Percentiles rank a stretch among this genome's conserved stretches.
Evolutionary conservation across 495 filamentous ascomycete genomes (phyloP).

Genomic region (Hypoxylon lienhwacheense): DNA sequence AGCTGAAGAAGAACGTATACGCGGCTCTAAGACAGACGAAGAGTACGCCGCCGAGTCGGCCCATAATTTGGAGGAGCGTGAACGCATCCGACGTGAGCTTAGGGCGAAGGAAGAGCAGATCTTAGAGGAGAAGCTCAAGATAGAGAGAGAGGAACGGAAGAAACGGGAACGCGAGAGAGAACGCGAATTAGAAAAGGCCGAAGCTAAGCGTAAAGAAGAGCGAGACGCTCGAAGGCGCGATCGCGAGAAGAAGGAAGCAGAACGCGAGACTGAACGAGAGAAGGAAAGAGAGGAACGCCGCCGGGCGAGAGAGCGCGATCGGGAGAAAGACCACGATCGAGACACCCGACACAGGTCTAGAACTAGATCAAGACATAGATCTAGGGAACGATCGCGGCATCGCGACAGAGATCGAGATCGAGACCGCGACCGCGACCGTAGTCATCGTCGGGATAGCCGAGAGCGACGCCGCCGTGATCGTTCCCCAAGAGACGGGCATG

Average conservation of each 20-base stretch:
- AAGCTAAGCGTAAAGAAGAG: conserved; percentile 60
- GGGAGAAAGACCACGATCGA: conserved; percentile 40
- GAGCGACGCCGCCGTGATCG: conserved; percentile 39
- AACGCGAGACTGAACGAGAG: conserved; percentile 58
- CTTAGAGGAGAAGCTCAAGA: conserved; percentile 67
- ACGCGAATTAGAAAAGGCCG: conserved; percentile 60
- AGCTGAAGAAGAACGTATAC: conserved; percentile 65
- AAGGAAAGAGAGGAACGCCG: conserved; percentile 58
- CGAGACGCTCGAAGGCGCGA: conserved; percentile 60
- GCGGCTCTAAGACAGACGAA: conserved; percentile 78
- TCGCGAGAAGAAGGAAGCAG: conserved; percentile 57
- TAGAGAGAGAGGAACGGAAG: conserved; percentile 64
- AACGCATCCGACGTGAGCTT: conserved; percentile 65
- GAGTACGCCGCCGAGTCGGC: conserved; percentile 75
- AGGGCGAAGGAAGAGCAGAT: conserved; percentile 62
- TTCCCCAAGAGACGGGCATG: conserved; percentile 37
- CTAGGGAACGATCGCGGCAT: conserved; percentile 34
- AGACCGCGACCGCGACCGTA: conserved; percentile 37
- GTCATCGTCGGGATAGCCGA: conserved; percentile 34
- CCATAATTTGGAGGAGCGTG: conserved; percentile 64
- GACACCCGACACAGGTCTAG: conserved; percentile 34
- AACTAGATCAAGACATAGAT: conserved; percentile 37
- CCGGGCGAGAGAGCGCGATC: conserved; percentile 41
- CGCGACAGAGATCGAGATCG: conserved; percentile 40
- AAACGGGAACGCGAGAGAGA: conserved; percentile 60